phyloP scores from a whole-genome alignment of 73 alveolate species.

The Loxodes magnus region DNA sequence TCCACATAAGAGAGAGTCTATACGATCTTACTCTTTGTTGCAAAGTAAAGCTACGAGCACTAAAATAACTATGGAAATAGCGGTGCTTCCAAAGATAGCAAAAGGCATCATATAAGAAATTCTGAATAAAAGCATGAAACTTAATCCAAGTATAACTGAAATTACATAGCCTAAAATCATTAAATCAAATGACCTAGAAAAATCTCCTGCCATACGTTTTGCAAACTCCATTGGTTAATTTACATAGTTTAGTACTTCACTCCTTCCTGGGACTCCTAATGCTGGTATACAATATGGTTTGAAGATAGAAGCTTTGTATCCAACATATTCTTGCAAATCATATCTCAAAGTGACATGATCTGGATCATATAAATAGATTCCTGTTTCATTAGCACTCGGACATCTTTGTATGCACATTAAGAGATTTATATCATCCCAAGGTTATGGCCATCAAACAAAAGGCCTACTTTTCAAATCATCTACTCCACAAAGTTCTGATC shows the following conservation, averaged over 20 bases:
- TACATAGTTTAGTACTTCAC: not conserved
- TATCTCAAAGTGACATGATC: not conserved
- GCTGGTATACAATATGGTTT: conserved; percentile 8
- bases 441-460: conserved; percentile 3
- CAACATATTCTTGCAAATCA: conserved; percentile 5
- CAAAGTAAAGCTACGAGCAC: not conserved
- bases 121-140: not conserved
- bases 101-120: not conserved
- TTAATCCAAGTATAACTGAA: not conserved
- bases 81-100: not conserved
- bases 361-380: conserved; percentile 7
- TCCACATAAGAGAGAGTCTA: conserved; percentile 1
- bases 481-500: conserved; percentile 8
- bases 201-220: conserved; percentile 3
- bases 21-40: not conserved
- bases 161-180: not conserved
- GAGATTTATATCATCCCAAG: not conserved
- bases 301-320: not conserved
- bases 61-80: not conserved
- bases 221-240: not conserved
- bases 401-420: conserved; percentile 6
- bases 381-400: not conserved
- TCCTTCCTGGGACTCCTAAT: not conserved
- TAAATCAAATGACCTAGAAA: not conserved
- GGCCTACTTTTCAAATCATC: not conserved